A percentile compares a stretch with the other conserved stretches of the same genome.
phyloP scores from a whole-genome alignment of 2,329 filamentous ascomycete genomes.

The Colletotrichum liriopes region DNA sequence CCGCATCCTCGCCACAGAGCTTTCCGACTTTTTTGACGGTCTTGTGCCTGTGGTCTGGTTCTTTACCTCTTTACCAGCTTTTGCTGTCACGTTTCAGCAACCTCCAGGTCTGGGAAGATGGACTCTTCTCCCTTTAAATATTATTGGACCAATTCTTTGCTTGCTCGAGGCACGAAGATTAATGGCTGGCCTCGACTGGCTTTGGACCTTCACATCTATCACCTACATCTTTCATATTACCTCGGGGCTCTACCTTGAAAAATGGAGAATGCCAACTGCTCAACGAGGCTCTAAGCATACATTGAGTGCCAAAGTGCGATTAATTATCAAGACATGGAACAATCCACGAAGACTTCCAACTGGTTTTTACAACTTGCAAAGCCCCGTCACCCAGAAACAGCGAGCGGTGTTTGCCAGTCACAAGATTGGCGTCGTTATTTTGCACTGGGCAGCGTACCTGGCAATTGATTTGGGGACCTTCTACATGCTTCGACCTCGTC shows the following conservation, averaged over 20 bases:
- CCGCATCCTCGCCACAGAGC: neutral
- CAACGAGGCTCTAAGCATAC: neutral
- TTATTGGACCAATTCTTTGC: slow-evolving; percentile 17
- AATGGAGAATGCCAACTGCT: neutral
- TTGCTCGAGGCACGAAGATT: slow-evolving; percentile 11
- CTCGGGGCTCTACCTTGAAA: slow-evolving; percentile 31
- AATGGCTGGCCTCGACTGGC: slow-evolving; percentile 28
- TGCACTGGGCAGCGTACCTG: neutral
- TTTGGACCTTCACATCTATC: slow-evolving; percentile 32
- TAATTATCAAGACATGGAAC: slow-evolving; percentile 3
- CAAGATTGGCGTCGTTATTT: neutral
- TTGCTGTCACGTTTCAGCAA: slow-evolving; percentile 9
- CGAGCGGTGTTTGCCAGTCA: neutral
- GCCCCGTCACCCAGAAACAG: neutral
- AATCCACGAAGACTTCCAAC: slow-evolving; percentile 3
- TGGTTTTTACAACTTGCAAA: neutral
- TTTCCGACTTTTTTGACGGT: neutral
- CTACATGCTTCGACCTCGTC: slow-evolving; percentile 11
- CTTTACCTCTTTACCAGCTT: neutral
- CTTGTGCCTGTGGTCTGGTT: slow-evolving; percentile 5
- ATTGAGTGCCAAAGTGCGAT: neutral
- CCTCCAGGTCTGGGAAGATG: slow-evolving; percentile 10
- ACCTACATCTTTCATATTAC: slow-evolving; percentile 33
- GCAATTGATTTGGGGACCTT: neutral
- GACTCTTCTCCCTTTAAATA: slow-evolving; percentile 20